Conservation (phyloP, 305 asterid genomes). For the Fraxinus dipetala region DNA sequence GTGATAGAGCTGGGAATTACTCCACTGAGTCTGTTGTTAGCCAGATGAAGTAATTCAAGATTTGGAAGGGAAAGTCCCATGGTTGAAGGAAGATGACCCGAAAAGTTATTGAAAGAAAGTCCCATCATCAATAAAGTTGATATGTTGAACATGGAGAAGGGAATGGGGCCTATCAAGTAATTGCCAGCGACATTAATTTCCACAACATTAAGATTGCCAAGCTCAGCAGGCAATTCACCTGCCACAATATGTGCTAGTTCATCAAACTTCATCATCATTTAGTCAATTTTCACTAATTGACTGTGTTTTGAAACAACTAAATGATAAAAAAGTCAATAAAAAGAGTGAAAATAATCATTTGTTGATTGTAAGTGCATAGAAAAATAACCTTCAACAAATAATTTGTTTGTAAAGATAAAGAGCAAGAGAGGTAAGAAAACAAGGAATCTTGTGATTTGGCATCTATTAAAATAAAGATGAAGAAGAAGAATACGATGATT, state of each 20-base stretch:
- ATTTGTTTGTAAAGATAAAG: too few species aligned
- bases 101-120: constrained; percentile 4
- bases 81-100: constrained; percentile 23
- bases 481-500: too few species aligned
- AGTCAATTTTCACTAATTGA: too few species aligned
- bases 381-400: neutral
- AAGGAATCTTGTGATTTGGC: too few species aligned
- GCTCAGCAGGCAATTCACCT: constrained; percentile 21
- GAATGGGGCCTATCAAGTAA: constrained; percentile 12
- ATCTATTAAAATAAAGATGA: too few species aligned
- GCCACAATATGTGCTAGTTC: neutral
- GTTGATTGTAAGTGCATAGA: neutral
- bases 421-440: too few species aligned
- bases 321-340: neutral
- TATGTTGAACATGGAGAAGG: constrained; percentile 23
- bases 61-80: constrained; percentile 22
- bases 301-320: neutral
- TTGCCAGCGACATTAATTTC: neutral
- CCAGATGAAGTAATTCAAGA: neutral
- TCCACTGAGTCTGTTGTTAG: constrained; percentile 10
- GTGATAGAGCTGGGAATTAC: constrained; percentile 14
- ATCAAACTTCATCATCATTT: neutral
- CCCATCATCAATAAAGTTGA: constrained; percentile 5
- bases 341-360: neutral
- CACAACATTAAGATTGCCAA: neutral